A percentile compares a stretch with the other conserved stretches of the same genome.
phyloP scores from a whole-genome alignment of 2,329 filamentous ascomycete species.

The Epichloe bromicola region DNA sequence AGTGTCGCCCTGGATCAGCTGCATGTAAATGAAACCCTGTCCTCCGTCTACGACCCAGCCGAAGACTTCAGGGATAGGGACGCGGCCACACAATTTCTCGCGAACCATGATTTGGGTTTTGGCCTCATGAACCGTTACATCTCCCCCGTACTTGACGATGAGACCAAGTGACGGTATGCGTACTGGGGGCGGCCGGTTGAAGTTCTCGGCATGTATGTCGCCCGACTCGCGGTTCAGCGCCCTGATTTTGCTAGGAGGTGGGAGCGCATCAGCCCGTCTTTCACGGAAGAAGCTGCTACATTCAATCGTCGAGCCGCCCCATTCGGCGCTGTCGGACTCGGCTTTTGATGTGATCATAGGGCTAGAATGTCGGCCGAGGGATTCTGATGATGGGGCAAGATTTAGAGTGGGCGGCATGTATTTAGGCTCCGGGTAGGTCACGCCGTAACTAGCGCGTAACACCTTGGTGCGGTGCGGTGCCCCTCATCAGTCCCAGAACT shows the following conservation, averaged over 20 bases:
- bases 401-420: background rate
- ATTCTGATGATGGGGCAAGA: background rate
- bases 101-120: conserved; percentile 16
- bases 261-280: conserved; percentile 12
- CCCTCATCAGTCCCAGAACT: too few relatives aligned
- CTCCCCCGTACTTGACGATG: conserved; percentile 22
- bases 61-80: conserved; percentile 23
- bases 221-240: conserved; percentile 13
- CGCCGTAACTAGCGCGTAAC: too few relatives aligned
- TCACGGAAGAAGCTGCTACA: conserved; percentile 13
- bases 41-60: conserved; percentile 10
- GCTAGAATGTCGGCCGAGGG: background rate
- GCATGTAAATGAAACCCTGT: conserved; percentile 17
- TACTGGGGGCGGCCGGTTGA: conserved; percentile 18
- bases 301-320: background rate
- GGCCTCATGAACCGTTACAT: conserved; percentile 17
- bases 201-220: conserved; percentile 6
- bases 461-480: too few relatives aligned
- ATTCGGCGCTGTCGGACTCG: background rate
- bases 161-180: conserved; percentile 19
- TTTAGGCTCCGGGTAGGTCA: too few relatives aligned
- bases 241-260: conserved; percentile 18
- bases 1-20: conserved; percentile 11
- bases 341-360: background rate
- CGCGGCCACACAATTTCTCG: conserved; percentile 12